Conservation (phyloP, 2,329 filamentous ascomycete species). For the Mariannaea elegans region DNA sequence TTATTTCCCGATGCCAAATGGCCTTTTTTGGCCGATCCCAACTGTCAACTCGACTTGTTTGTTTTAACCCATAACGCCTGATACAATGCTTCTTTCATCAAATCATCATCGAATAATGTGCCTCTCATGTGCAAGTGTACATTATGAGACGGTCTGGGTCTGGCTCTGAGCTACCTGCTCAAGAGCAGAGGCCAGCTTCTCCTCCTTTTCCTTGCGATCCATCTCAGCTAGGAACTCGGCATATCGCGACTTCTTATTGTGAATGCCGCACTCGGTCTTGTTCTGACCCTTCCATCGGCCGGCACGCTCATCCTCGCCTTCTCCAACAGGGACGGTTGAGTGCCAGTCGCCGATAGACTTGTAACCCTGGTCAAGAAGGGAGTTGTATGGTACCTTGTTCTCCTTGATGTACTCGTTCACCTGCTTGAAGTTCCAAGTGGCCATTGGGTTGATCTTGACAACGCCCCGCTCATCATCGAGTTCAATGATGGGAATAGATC, state of each 20-base stretch:
- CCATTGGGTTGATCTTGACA: constrained; percentile 97
- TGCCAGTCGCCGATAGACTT: constrained; percentile 99
- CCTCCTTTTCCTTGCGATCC: constrained; percentile 71
- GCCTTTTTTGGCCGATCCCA: constrained; percentile 15
- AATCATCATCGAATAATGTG: constrained; percentile 35
- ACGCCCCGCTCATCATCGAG: constrained; percentile 87
- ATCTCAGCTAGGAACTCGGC: constrained; percentile 82
- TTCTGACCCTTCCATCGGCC: constrained; percentile 95
- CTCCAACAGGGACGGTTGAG: constrained; percentile 88
- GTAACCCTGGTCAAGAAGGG: constrained; percentile 90
- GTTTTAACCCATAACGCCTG: constrained; percentile 38
- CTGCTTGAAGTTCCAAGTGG: constrained; percentile 91
- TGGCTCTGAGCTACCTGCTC: constrained; percentile 34
- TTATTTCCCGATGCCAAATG: constrained; percentile 25
- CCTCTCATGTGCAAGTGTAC: constrained; percentile 32
- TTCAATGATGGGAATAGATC: constrained; percentile 90
- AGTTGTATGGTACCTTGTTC: constrained; percentile 93
- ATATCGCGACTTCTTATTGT: constrained; percentile 96
- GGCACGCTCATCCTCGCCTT: constrained; percentile 93
- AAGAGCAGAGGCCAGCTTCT: constrained; percentile 42
- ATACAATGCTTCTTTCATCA: constrained; percentile 41
- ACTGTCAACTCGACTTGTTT: constrained; percentile 23
- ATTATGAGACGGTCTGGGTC: constrained; percentile 37
- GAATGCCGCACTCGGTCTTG: constrained; percentile 98
- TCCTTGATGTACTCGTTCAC: constrained; percentile 88